These are phyloP conservation scores for Phytopythium sindhum DNA, from an alignment of 352 stramenopile species.

Conservation along the genomic window DNA sequence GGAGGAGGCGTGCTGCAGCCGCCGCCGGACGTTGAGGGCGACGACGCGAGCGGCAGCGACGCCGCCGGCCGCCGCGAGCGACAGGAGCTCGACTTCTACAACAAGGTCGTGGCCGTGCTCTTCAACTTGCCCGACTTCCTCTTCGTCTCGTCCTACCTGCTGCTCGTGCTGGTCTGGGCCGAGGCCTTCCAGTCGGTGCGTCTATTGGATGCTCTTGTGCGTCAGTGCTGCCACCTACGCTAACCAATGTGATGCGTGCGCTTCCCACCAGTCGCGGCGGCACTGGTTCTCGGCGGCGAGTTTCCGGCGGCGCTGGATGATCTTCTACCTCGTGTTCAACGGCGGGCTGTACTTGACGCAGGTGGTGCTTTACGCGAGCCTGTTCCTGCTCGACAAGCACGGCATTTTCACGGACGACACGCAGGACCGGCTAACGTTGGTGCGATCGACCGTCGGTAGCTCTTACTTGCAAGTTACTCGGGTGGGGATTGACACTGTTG, in stretches of 20 bases:
- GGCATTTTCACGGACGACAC: constrained; percentile 79
- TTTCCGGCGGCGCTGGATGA: constrained; percentile 88
- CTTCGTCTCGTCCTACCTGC: constrained; percentile 88
- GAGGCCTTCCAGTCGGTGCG: constrained; percentile 87
- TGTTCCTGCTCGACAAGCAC: constrained; percentile 84
- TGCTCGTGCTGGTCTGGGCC: constrained; percentile 90
- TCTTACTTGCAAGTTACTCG: no score
- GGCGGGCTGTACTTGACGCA: constrained; percentile 84
- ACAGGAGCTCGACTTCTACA: constrained; percentile 85
- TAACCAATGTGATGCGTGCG: background rate
- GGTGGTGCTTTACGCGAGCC: constrained; percentile 83
- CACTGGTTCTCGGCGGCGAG: constrained; percentile 88
- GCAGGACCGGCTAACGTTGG: constrained; percentile 63
- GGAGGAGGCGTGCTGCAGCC: constrained; percentile 10
- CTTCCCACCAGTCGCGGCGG: constrained; percentile 53
- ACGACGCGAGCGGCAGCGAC: constrained; percentile 13
- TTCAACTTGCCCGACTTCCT: constrained; percentile 93
- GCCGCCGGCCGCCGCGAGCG: constrained; percentile 24
- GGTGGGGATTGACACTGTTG: background rate
- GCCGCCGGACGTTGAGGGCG: constrained; percentile 12
- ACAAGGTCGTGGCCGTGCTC: constrained; percentile 88
- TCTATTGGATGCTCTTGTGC: background rate
- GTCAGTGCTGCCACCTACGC: background rate
- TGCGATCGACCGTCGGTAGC: constrained; percentile 16
- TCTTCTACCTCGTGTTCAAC: constrained; percentile 93